Percentiles rank a stretch among this genome's conserved stretches.
Evolutionary conservation across 768 basidiomycete genomes (phyloP).

Genomic region (Termitomyces sp.): DNA sequence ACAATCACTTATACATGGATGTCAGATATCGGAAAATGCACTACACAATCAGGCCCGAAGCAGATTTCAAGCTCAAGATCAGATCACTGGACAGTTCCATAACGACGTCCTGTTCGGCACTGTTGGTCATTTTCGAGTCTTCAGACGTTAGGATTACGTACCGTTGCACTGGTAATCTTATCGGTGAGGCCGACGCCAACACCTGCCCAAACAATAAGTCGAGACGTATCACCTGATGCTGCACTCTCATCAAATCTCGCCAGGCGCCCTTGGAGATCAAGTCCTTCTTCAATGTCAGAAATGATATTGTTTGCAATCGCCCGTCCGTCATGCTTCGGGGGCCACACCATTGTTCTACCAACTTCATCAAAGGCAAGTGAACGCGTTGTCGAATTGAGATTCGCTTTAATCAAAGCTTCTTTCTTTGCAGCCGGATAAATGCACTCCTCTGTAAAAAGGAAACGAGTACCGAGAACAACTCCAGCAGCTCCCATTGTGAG

Average conservation of each 20-base stretch:
- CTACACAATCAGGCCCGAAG: not conserved
- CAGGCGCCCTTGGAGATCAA: slow-evolving; percentile 24
- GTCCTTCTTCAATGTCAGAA: slow-evolving; percentile 17
- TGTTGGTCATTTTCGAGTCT: not conserved
- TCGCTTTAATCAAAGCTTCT: slow-evolving; percentile 31
- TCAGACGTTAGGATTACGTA: not conserved
- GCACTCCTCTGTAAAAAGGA: slow-evolving; percentile 43
- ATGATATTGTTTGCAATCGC: slow-evolving; percentile 3
- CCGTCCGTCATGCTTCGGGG: slow-evolving; percentile 1
- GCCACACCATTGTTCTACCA: slow-evolving; percentile 6
- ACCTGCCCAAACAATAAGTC: slow-evolving; percentile 41
- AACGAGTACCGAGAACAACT: slow-evolving; percentile 45
- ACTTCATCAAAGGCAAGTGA: slow-evolving; percentile 37
- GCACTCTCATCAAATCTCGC: slow-evolving; percentile 25
- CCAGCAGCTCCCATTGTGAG: slow-evolving; percentile 44
- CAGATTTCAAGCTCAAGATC: not conserved
- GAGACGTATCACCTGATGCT: slow-evolving; percentile 23
- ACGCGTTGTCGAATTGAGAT: slow-evolving; percentile 29
- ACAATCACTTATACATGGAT: too few species aligned
- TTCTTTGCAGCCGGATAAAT: slow-evolving; percentile 36
- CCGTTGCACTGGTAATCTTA: slow-evolving; percentile 2
- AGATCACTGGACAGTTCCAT: not conserved
- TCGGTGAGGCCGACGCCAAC: slow-evolving; percentile 31
- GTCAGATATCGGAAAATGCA: too few species aligned
- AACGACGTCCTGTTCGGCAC: not conserved